Evolutionary conservation across 1,139 yeast genomes (phyloP).

Genomic region (Pneumocystis jirovecii): DNA sequence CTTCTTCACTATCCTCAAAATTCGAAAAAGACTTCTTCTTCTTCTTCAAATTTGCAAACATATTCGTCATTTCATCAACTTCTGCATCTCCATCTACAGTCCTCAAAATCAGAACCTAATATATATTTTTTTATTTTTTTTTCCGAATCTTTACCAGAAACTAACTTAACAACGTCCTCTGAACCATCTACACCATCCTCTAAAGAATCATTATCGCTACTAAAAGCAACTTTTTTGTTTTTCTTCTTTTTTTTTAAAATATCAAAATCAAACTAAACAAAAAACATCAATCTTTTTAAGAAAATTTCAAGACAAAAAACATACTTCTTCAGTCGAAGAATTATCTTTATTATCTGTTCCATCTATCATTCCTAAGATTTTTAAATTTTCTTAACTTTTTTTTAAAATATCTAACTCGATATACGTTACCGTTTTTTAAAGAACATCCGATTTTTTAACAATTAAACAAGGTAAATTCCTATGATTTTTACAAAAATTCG

Average conservation of each 20-base stretch:
- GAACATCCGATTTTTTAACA: not conserved
- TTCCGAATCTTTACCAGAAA: not conserved
- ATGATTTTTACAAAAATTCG: not conserved
- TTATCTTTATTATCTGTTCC: not conserved
- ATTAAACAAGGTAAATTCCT: not conserved
- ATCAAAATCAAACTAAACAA: not conserved
- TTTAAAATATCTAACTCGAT: not conserved
- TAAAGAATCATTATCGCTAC: not conserved
- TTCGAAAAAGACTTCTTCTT: constrained; percentile 32
- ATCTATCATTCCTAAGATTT: not conserved
- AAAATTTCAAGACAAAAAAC: not conserved
- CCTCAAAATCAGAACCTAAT: not conserved
- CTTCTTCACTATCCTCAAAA: constrained; percentile 21
- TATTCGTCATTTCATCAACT: constrained; percentile 28
- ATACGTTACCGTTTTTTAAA: not conserved
- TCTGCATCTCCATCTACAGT: constrained; percentile 23
- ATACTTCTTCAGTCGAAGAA: not conserved
- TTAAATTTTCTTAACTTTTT: not conserved
- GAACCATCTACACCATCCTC: not conserved
- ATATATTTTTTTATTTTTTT: not conserved
- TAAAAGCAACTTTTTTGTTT: not conserved
- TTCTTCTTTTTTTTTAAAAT: not conserved
- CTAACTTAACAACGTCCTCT: not conserved
- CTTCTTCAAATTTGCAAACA: constrained; percentile 35
- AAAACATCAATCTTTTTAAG: not conserved